Base-by-base conservation (phyloP, 78 protist genomes). In the Tieghemostelium lacteum region DNA sequence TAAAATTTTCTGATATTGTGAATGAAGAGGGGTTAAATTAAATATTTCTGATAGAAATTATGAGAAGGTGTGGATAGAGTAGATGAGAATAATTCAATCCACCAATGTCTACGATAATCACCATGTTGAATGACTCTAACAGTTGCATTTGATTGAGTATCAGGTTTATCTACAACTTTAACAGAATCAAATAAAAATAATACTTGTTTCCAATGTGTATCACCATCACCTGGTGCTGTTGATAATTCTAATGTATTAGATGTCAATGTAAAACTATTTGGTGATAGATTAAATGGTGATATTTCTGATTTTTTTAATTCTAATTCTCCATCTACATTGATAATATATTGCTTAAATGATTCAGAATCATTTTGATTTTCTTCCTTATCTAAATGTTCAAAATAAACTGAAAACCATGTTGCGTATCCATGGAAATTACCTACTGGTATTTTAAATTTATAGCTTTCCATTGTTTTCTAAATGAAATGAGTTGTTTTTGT, bases 41-140 rank as follows among this genome's bases (percentile, higher is more conserved):
- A 36, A 50, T 50, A 77, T 24, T 64, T 78, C 55, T 65, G 69
- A 37, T 78, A 66, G 73, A 28, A 50, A 31, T 54, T 24, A n/a
- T 57, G 22, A n/a, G 14, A 4, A 2, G 63, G 64, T 36, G 34
- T 20, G n/a, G 73, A 10, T 69, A 54, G 45, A 17, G 10, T 28
- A 8, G 87, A 63, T 10, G 62, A 34, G 6, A 7, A 24, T 0
- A 78, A 33, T 28, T 78, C 88, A 19, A 78, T 49, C 75, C 75
- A 78, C 88, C 88, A 78, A 54, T 78, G 88, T 29, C 88, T 34
- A 14, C 88, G 4, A 28, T 78, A 78, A 52, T 70, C 62, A 16
- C 33, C 16, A 17, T 78, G 73, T 66, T 78, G 88, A 4, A 45
- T n/a, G 19, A 78, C 75, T n/a, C 75, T 24, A 17, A 78, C 54